Conservation (phyloP, 208 protist genomes). For the Crithidia bombi region DNA sequence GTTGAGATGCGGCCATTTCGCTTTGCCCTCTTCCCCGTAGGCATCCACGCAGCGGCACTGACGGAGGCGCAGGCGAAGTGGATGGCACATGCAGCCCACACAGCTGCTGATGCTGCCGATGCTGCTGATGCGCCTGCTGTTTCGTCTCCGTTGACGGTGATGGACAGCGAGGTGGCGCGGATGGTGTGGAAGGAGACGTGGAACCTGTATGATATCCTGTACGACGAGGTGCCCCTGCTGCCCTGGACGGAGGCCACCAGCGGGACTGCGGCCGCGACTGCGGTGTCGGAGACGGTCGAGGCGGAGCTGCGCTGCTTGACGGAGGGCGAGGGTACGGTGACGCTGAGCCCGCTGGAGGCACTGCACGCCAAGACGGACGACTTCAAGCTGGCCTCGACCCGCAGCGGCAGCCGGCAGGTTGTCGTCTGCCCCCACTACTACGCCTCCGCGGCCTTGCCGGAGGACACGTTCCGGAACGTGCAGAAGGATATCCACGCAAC, state of each 20-base stretch:
- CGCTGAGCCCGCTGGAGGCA: slow-evolving; percentile 17
- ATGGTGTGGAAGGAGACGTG: slow-evolving; percentile 85
- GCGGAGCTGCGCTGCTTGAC: slow-evolving; percentile 6
- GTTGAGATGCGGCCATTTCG: slow-evolving; percentile 30
- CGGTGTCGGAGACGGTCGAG: slow-evolving; percentile 16
- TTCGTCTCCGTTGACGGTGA: background rate
- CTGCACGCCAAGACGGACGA: slow-evolving; percentile 7
- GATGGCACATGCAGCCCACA: background rate
- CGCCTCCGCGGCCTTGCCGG: slow-evolving; percentile 18
- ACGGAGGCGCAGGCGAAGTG: slow-evolving; percentile 8
- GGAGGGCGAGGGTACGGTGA: background rate
- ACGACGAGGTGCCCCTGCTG: slow-evolving; percentile 78
- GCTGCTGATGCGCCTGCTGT: background rate
- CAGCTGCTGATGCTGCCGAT: background rate
- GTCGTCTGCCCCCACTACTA: slow-evolving; percentile 78
- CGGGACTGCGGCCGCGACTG: background rate
- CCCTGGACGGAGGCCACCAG: slow-evolving; percentile 28
- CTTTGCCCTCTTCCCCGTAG: slow-evolving; percentile 70
- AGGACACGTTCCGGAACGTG: slow-evolving; percentile 1
- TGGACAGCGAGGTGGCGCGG: slow-evolving; percentile 17
- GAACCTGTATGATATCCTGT: slow-evolving; percentile 86
- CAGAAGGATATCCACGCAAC: background rate
- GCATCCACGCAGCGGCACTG: slow-evolving; percentile 40
- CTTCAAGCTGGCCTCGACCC: slow-evolving; percentile 41
- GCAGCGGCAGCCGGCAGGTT: slow-evolving; percentile 32